Base-by-base conservation (phyloP, 2,329 filamentous ascomycete genomes). In the Fusarium sambucinum region DNA sequence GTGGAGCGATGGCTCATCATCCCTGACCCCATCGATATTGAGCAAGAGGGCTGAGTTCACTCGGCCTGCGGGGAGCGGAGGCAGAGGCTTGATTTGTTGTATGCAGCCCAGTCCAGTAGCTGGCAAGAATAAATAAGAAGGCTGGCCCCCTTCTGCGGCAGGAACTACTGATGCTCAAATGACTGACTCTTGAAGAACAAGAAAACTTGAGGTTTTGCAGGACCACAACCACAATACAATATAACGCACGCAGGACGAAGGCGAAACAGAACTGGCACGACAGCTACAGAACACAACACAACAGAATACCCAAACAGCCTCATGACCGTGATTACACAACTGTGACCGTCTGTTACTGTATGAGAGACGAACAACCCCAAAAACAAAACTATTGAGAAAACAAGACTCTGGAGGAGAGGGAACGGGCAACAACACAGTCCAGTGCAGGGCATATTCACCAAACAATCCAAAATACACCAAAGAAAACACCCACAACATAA, bases 1-100 rank as follows among this genome's bases (percentile, higher is more conserved):
- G 59, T 68, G 70, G 71, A 67, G 71, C 61, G 63, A 68, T 74
- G 71, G 70, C 71, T 70, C 63, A 60, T 72, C 41, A 69, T 70
- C 66, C 59, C 65, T 72, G 60, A 35, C 59, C 68, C 68, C 66
- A 69, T 72, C 59, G 55, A 60, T 52, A 59, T 55, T 40, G 37
- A 19, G n/a, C 7, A 57, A 65, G 64, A 73, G 68, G 71, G 71
- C 67, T 73, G 71, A 73, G 68, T 59, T 57, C 45, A 16, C 21
- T 51, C 33, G 33, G 40, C 58, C 61, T 73, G 71, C 66, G 68
- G 63, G 71, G 70, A 58, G 19, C n/a, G 42, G 62, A 57, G 52
- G 45, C 19, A 37, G 38, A 57, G 53, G 48, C 30, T 23, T 45
- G 47, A 44, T 13, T 55, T 29, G 21, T 48, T 51, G 48, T 51